Evolutionary conservation across 2,329 filamentous ascomycete genomes (phyloP).

Genomic region (Arthrobotrys musiformis): DNA sequence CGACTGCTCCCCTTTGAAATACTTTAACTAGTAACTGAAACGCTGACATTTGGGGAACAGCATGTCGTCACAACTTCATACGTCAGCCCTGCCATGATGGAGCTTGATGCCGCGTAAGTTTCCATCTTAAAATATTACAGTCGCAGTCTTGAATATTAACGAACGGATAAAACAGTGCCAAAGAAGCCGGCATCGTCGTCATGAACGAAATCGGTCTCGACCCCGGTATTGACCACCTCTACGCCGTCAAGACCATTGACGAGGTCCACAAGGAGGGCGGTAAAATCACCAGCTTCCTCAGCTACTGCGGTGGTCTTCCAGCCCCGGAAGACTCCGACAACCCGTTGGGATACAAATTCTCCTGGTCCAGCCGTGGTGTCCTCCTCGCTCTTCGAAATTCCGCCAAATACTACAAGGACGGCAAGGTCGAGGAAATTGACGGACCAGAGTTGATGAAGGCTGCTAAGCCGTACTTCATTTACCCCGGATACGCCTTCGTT

Average conservation of each 20-base stretch:
- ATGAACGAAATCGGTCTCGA: conserved; percentile 94
- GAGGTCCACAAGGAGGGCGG: conserved; percentile 88
- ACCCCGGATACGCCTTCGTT: conserved; percentile 87
- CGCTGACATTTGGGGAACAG: conserved; percentile 58
- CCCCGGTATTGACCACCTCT: conserved; percentile 77
- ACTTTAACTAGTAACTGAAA: not conserved
- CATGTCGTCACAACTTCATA: conserved; percentile 96
- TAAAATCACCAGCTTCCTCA: conserved; percentile 83
- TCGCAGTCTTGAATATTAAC: too few species aligned
- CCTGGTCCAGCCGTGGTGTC: conserved; percentile 82
- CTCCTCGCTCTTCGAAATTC: conserved; percentile 85
- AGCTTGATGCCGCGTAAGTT: conserved; percentile 73
- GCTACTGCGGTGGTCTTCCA: conserved; percentile 84
- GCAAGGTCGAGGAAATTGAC: conserved; percentile 71
- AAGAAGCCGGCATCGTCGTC: conserved; percentile 92
- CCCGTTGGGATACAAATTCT: conserved; percentile 94
- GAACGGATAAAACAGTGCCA: conserved; percentile 69
- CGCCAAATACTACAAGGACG: conserved; percentile 84
- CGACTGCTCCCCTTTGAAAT: not conserved
- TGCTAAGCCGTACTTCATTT: conserved; percentile 91
- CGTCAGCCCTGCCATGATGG: conserved; percentile 90
- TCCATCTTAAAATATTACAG: not conserved
- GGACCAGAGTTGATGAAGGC: conserved; percentile 77
- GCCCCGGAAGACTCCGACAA: conserved; percentile 81
- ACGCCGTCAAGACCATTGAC: conserved; percentile 87